Evolutionary conservation across 495 filamentous ascomycete genomes (phyloP), one percentile per base, ranked within the genome.

Genomic region (Parmelia sp.): DNA sequence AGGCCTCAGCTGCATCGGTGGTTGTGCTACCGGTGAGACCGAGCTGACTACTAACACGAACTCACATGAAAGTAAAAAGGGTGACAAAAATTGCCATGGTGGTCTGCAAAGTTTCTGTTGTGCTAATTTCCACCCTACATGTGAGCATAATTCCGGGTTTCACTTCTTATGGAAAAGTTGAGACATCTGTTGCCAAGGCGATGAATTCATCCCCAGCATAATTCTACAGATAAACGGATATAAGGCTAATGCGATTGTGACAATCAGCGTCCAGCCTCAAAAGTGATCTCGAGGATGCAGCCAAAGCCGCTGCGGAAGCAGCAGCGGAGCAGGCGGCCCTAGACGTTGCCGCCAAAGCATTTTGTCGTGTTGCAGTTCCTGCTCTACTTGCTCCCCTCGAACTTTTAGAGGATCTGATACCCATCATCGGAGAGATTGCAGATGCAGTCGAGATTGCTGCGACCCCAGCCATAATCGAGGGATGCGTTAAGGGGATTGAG

Each of bases 331-430:
- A 70, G n/a, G 68, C 66, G 51, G 66, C 71, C 10, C 55, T 71
- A 1, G 69, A 71, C 49, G 27, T 71, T 47, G 71, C 69, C 47
- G 71, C 71, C 15, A 72, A 71, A 59, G 71, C 71, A 1, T 72
- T 72, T 53, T 72, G 71, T 44, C 29, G 71, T 21, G 59, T 72
- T 31, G 71, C 71, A 33, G 67, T 72, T 29, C 67, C 71, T 23
- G 71, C 69, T 31, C 37, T 70, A 27, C 65, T 72, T 42, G 65
- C 65, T 55, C 71, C 71, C 23, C 62, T 72, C 10, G 68, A 70
- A 35, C 36, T 62, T 5, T 4, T 58, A 15, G 68, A 70, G 53
- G 69, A 69, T 47, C 35, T 72, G 8, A 72, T 72, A 31, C 69
- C 69, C 23, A 47, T 25, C 7, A 3, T 25, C 3, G 71, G 67